These are phyloP conservation scores for Sisymbrium altissimum DNA, from an alignment of 345 rosid species.

Conservation along the genomic window DNA sequence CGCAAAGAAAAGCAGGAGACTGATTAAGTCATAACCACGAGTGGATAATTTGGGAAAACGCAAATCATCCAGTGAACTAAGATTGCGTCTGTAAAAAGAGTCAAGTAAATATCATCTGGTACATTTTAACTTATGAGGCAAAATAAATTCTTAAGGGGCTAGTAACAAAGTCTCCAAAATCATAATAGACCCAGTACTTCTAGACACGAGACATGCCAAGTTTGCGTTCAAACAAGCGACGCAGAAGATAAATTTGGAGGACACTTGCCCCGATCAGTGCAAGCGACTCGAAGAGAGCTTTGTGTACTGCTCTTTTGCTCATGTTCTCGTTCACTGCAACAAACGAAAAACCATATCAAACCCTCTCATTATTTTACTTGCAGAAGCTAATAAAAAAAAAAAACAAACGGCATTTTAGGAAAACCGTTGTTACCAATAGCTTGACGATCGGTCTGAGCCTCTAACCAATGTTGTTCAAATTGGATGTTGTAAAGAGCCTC, in stretches of 20 bases:
- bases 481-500: constrained; percentile 73
- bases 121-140: constrained; percentile 17
- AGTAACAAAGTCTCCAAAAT: constrained; percentile 7
- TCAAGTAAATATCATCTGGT: constrained; percentile 11
- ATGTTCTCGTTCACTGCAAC: constrained; percentile 59
- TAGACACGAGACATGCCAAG: constrained; percentile 61
- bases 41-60: not conserved
- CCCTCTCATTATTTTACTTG: not conserved
- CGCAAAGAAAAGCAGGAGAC: not conserved
- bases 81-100: constrained; percentile 16
- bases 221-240: constrained; percentile 64
- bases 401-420: not conserved
- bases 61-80: not conserved
- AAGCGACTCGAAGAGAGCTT: constrained; percentile 62
- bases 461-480: constrained; percentile 77
- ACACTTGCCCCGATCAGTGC: constrained; percentile 56
- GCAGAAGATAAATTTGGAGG: constrained; percentile 67
- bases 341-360: not conserved
- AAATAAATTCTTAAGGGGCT: constrained; percentile 6
- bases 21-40: not conserved
- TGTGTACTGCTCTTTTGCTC: constrained; percentile 61
- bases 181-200: constrained; percentile 1
- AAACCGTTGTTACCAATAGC: constrained; percentile 41
- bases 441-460: constrained; percentile 78
- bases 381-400: no score